These are phyloP conservation scores for Trichoderma cornu-damae DNA, from an alignment of 2,329 filamentous ascomycete species.

Conservation along the genomic window DNA sequence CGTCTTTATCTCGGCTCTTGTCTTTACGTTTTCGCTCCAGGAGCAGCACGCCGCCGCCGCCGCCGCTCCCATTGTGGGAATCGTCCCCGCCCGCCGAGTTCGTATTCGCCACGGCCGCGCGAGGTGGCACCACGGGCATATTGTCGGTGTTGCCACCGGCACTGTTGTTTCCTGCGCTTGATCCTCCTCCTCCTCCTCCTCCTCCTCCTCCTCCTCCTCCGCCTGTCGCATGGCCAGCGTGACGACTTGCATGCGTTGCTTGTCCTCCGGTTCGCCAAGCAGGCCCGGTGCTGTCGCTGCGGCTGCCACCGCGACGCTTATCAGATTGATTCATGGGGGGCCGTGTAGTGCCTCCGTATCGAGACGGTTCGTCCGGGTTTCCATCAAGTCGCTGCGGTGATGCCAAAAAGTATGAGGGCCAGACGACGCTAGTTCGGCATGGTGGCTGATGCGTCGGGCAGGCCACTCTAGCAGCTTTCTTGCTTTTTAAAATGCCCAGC, in stretches of 20 bases:
- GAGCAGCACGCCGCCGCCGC: too few species aligned
- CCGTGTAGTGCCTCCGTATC: not conserved
- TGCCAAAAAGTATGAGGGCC: slow-evolving; percentile 26
- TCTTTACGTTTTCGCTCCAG: slow-evolving; percentile 34
- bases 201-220: slow-evolving; percentile 6
- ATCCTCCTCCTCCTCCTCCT: slow-evolving; percentile 7
- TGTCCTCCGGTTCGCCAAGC: slow-evolving; percentile 23
- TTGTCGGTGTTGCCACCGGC: slow-evolving; percentile 26
- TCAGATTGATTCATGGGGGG: slow-evolving; percentile 39
- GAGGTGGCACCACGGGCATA: slow-evolving; percentile 30
- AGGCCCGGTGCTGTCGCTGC: slow-evolving; percentile 22
- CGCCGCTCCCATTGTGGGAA: slow-evolving; percentile 23
- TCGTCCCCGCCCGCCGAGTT: slow-evolving; percentile 25
- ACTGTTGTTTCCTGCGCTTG: not conserved
- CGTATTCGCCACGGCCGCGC: slow-evolving; percentile 28
- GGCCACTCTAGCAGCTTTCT: not conserved
- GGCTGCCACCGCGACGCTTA: slow-evolving; percentile 39
- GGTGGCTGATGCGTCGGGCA: slow-evolving; percentile 24
- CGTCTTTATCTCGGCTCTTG: slow-evolving; percentile 29
- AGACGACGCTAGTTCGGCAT: slow-evolving; percentile 30
- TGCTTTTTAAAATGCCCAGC: not conserved
- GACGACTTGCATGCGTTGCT: slow-evolving; percentile 21
- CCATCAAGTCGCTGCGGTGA: slow-evolving; percentile 25
- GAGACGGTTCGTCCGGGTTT: slow-evolving; percentile 12
- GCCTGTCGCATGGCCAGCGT: slow-evolving; percentile 13